Base-by-base conservation (phyloP, 1,284 basidiomycete species). In the Inonotus obliquus region DNA sequence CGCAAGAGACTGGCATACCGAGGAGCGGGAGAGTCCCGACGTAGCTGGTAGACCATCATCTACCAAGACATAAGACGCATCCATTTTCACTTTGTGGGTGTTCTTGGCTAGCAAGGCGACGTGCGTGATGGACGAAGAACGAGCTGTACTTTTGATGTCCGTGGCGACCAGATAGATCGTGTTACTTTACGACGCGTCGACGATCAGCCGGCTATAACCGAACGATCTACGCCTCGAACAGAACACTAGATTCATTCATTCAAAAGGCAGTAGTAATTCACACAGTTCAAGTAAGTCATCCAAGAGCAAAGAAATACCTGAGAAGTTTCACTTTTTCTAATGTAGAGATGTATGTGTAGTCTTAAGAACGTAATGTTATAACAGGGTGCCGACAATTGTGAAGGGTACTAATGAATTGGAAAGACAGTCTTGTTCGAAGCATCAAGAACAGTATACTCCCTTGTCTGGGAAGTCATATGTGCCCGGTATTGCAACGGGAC, bases 401-500 rank as follows among this genome's bases (percentile, higher is more conserved):
- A 32, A 4, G 48, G n/a, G 35, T 4, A 38, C n/a, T 32, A 37
- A 6, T 14, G 35, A 14, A 13, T n/a, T 11, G 19, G 23, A 49
- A 41, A 27, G 13, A 62, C 21, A n/a, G 32, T n/a, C 51, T 53
- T 4, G 17, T 37, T 52, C 19, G 19, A 1, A 44, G 48, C 54
- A 37, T 70, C 68, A 78, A 14, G 71, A 72, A 67, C 78, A 79
- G 59, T 58, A 69, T 23, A 75, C 69, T 11, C 74, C 73, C 54
- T 69, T 63, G 9, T 72, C 68, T n/a, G 73, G 77, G 63, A 80
- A 76, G 53, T 73, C 71, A 63, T 81, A 82, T 25, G 64, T 71
- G 2, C 80, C 80, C 23, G 80, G 80, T 60, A 81, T 69, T 17
- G 79, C 77, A 47, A 66, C 67, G 19, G 67, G 66, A 64, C 80